Percentiles rank a stretch among this genome's conserved stretches.
These are phyloP conservation scores for Fonsecaea monophora DNA, from an alignment of 2,329 filamentous ascomycete species.

Conservation along the genomic window DNA sequence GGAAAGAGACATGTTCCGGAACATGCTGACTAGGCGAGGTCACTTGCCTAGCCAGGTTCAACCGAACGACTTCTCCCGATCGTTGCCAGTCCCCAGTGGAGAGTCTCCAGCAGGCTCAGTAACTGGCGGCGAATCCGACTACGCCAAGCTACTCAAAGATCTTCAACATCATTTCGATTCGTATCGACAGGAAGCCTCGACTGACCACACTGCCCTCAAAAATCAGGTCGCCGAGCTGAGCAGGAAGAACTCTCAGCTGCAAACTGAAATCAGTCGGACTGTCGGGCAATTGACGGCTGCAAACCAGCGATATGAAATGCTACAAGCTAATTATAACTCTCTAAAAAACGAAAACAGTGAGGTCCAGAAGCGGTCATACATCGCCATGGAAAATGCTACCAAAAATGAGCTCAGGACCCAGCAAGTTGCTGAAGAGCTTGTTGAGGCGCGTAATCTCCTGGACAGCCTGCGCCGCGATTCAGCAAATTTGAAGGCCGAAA, in stretches of 20 bases:
- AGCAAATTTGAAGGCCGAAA: constrained; percentile 92
- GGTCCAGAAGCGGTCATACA: constrained; percentile 80
- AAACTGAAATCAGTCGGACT: constrained; percentile 79
- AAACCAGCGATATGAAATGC: constrained; percentile 83
- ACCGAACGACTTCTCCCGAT: constrained; percentile 73
- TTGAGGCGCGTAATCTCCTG: constrained; percentile 79
- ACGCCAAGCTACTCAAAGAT: constrained; percentile 81
- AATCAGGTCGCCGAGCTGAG: constrained; percentile 83
- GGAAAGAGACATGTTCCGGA: constrained; percentile 96
- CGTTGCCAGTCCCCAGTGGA: constrained; percentile 61
- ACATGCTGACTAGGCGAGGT: constrained; percentile 81
- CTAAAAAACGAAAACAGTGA: constrained; percentile 85
- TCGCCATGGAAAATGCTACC: constrained; percentile 79
- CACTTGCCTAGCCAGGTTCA: constrained; percentile 66
- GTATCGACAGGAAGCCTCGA: constrained; percentile 82
- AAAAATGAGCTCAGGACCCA: constrained; percentile 90
- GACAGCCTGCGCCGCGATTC: constrained; percentile 91
- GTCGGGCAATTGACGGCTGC: constrained; percentile 82
- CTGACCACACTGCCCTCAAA: constrained; percentile 80
- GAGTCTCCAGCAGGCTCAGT: constrained; percentile 59
- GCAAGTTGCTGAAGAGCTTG: constrained; percentile 89
- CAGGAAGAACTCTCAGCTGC: constrained; percentile 79
- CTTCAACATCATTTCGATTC: constrained; percentile 88
- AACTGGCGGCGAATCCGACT: constrained; percentile 67
- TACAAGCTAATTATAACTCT: constrained; percentile 85